These are phyloP conservation scores for Myrmaecium sp. DNA, from an alignment of 2,329 filamentous ascomycete species.

Conservation along the genomic window DNA sequence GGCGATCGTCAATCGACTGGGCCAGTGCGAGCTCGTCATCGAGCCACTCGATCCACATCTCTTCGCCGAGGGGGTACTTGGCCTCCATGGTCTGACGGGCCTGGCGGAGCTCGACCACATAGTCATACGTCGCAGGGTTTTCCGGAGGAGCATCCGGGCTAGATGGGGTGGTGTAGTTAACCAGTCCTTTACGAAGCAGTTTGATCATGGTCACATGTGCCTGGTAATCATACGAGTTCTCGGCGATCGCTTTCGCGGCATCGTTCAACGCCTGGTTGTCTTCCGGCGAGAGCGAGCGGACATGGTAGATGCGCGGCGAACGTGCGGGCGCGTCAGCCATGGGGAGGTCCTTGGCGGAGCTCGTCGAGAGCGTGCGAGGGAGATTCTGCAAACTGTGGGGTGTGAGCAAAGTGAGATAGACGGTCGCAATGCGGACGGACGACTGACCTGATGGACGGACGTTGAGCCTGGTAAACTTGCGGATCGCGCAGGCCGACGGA, in stretches of 20 bases:
- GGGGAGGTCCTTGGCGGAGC: conserved; percentile 26
- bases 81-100: conserved; percentile 42
- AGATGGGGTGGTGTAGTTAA: conserved; percentile 23
- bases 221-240: conserved; percentile 33
- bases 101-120: conserved; percentile 28
- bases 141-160: no score
- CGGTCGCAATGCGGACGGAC: neutral
- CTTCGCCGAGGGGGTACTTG: conserved; percentile 56
- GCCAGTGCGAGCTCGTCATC: conserved; percentile 50
- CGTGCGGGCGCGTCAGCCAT: conserved; percentile 30
- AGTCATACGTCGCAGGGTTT: conserved; percentile 20
- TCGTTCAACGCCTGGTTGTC: conserved; percentile 28
- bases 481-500: conserved; percentile 10
- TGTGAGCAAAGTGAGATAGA: neutral
- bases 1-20: conserved; percentile 46
- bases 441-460: conserved; percentile 20
- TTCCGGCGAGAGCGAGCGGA: conserved; percentile 23
- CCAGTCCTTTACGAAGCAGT: conserved; percentile 30
- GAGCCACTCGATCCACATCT: conserved; percentile 61
- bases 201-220: conserved; percentile 31
- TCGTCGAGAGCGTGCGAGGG: conserved; percentile 23
- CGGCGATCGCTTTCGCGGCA: conserved; percentile 24
- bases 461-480: conserved; percentile 11
- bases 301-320: conserved; percentile 25
- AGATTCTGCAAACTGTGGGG: conserved; percentile 11